A percentile compares a stretch with the other conserved stretches of the same genome.
phyloP scores from a whole-genome alignment of 306 rosid genomes.

The Luffa acutangula region DNA sequence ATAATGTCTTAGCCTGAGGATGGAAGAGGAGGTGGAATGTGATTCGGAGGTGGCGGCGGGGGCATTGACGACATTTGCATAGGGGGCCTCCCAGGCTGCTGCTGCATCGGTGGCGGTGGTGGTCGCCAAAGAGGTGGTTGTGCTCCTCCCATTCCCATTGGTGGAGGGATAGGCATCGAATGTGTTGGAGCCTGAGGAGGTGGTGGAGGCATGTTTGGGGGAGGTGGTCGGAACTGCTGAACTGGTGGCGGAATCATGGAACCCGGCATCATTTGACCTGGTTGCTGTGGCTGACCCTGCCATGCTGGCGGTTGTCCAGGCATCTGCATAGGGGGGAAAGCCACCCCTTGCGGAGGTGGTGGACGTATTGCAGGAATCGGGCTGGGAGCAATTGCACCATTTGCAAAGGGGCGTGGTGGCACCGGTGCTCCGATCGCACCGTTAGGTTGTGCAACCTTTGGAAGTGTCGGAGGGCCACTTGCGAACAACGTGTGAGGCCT shows the following conservation, averaged over 20 bases:
- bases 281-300: slow-evolving; percentile 75
- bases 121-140: slow-evolving; percentile 75
- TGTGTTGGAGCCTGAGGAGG: slow-evolving; percentile 50
- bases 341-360: slow-evolving; percentile 63
- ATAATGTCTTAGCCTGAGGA: background rate
- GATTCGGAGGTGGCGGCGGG: slow-evolving; percentile 48
- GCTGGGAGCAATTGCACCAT: slow-evolving; percentile 50
- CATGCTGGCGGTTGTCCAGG: slow-evolving; percentile 54
- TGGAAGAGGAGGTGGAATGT: slow-evolving; percentile 33
- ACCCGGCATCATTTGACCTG: slow-evolving; percentile 44
- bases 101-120: slow-evolving; percentile 68
- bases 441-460: slow-evolving; percentile 55
- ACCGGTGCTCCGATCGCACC: slow-evolving; percentile 35
- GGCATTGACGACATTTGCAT: slow-evolving; percentile 54
- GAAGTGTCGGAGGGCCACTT: slow-evolving; percentile 83
- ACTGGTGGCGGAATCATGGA: slow-evolving; percentile 50
- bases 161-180: slow-evolving; percentile 82
- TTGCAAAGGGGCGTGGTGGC: slow-evolving; percentile 80
- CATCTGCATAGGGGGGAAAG: slow-evolving; percentile 61
- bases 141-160: slow-evolving; percentile 57
- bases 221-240: slow-evolving; percentile 90
- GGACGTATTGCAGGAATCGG: slow-evolving; percentile 58
- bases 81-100: slow-evolving; percentile 41
- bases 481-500: slow-evolving; percentile 95
- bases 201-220: slow-evolving; percentile 58